phyloP scores from a whole-genome alignment of 805 yeast genomes.

The Wickerhamiella lipophila region DNA sequence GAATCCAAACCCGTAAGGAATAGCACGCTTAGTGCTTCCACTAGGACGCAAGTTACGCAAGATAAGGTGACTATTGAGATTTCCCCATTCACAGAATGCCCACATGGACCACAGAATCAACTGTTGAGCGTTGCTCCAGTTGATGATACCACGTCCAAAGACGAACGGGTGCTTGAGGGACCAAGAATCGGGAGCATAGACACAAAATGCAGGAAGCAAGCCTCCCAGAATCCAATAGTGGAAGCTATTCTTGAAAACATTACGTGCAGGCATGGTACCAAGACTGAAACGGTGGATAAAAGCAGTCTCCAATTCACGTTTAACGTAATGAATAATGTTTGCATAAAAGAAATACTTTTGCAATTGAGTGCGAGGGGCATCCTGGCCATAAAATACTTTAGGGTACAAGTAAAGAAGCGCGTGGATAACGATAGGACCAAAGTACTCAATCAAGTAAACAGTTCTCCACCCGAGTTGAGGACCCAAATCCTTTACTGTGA shows the following conservation, averaged over 20 bases:
- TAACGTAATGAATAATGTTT: conserved; percentile 62
- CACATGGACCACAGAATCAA: conserved; percentile 21
- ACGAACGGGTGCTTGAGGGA: conserved; percentile 15
- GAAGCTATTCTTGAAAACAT: conserved; percentile 74
- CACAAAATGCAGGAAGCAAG: conserved; percentile 38
- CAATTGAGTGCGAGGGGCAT: conserved; percentile 34
- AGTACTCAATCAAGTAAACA: conserved; percentile 77
- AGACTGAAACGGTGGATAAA: conserved; percentile 75
- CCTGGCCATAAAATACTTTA: conserved; percentile 27
- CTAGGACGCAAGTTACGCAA: conserved; percentile 43
- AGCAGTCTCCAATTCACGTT: conserved; percentile 80
- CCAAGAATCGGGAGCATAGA: conserved; percentile 34
- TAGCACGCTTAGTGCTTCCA: conserved; percentile 46
- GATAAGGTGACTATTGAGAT: conserved; percentile 56
- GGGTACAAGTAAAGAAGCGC: conserved; percentile 45
- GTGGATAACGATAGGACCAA: conserved; percentile 81
- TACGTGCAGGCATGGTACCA: conserved; percentile 84
- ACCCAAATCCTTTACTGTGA: conserved; percentile 78
- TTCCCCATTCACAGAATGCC: conserved; percentile 53
- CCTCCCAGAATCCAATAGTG: conserved; percentile 95
- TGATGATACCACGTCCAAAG: conserved; percentile 20
- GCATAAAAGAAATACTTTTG: conserved; percentile 45
- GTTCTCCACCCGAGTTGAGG: conserved; percentile 87
- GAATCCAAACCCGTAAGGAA: conserved; percentile 80
- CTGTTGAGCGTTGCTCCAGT: conserved; percentile 13